Evolutionary conservation across 2,329 filamentous ascomycete genomes (phyloP).

Genomic region (Thelonectria olida): DNA sequence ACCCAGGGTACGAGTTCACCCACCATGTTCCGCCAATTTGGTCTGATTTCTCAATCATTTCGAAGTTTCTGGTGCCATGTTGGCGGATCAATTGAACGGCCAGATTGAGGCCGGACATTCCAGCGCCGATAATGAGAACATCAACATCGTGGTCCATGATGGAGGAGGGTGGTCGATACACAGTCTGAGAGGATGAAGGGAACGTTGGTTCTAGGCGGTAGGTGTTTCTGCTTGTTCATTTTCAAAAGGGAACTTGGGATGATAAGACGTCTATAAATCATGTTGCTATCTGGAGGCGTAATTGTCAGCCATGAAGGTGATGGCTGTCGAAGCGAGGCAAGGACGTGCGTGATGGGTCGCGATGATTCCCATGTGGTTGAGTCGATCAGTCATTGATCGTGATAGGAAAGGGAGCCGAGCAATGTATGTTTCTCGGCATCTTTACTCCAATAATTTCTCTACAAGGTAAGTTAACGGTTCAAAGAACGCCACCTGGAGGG

Average conservation of each 20-base stretch:
- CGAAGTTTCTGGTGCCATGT: slow-evolving; percentile 31
- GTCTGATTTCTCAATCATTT: slow-evolving; percentile 35
- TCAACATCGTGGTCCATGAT: slow-evolving; percentile 29
- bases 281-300: not conserved
- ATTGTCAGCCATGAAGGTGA: not conserved
- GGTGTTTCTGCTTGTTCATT: not conserved
- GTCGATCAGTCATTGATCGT: not conserved
- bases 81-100: slow-evolving; percentile 34
- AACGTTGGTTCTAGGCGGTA: not conserved
- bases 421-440: not conserved
- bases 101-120: slow-evolving; percentile 41
- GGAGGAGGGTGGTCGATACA: no score
- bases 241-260: not conserved
- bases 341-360: not conserved
- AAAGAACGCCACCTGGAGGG: not conserved
- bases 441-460: not conserved
- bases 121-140: slow-evolving; percentile 41
- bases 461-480: no score
- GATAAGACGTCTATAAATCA: not conserved
- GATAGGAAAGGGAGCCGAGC: not conserved
- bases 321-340: not conserved
- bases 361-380: not conserved
- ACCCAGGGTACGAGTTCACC: slow-evolving; percentile 40
- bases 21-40: slow-evolving; percentile 39
- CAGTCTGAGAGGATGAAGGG: not conserved